phyloP scores from a whole-genome alignment of 805 yeast genomes.

The Dipodascus geniculatus region DNA sequence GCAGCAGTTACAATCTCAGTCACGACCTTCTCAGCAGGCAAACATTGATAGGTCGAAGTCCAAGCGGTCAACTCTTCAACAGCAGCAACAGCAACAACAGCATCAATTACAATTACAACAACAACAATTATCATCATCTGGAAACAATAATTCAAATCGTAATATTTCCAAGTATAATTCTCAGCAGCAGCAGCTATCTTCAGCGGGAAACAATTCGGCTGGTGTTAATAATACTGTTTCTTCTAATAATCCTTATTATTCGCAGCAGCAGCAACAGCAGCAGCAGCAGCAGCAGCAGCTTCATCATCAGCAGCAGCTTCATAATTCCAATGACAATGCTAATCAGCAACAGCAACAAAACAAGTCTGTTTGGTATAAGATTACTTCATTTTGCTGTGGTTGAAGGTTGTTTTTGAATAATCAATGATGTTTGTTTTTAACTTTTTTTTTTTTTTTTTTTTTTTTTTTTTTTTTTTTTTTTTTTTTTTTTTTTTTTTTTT shows the following conservation, averaged over 20 bases:
- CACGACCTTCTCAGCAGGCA: neutral
- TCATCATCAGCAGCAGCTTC: neutral
- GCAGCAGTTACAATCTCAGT: neutral
- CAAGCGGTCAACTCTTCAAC: neutral
- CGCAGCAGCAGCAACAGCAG: neutral
- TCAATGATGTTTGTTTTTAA: too few relatives aligned
- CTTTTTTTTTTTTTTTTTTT: too few relatives aligned
- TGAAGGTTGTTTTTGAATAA: too few relatives aligned
- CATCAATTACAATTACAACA: neutral
- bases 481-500: too few relatives aligned
- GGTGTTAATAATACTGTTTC: neutral
- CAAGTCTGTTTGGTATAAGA: conserved; percentile 1
- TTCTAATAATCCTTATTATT: neutral
- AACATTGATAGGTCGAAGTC: neutral
- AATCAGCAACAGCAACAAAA: neutral
- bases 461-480: too few relatives aligned
- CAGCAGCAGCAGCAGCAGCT: conserved; percentile 1
- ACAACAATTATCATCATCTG: neutral
- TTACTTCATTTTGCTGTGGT: conserved; percentile 5
- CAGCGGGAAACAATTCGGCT: neutral
- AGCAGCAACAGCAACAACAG: neutral
- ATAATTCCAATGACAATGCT: neutral
- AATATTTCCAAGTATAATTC: neutral
- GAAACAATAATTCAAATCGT: neutral
- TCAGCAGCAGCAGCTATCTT: neutral